phyloP scores from a whole-genome alignment of 2,329 filamentous ascomycete species.

The Chaetomium olivaceum region DNA sequence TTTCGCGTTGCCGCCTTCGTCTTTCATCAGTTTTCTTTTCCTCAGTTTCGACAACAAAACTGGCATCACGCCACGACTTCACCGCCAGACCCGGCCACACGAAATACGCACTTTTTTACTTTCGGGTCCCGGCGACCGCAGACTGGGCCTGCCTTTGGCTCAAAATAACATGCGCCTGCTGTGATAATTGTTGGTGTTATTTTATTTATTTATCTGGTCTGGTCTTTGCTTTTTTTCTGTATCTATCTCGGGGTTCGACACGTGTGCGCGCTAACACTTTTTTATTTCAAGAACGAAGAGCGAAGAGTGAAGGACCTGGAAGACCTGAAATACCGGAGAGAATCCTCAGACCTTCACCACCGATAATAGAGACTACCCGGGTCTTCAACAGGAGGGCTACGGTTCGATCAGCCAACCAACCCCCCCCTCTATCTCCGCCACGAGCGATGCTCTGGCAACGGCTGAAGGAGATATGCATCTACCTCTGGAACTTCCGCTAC shows the following conservation, averaged over 20 bases:
- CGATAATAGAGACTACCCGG: neutral
- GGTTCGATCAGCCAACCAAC: neutral
- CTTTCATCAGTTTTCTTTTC: neutral
- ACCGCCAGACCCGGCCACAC: neutral
- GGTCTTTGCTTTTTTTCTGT: neutral
- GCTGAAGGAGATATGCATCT: neutral
- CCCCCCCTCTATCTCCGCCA: neutral
- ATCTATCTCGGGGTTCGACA: neutral
- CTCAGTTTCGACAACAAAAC: neutral
- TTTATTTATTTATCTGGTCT: neutral
- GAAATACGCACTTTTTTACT: neutral
- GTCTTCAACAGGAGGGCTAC: neutral
- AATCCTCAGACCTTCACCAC: neutral
- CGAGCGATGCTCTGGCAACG: neutral
- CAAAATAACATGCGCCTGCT: neutral
- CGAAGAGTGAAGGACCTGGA: neutral
- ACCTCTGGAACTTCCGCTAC: slow-evolving; percentile 17
- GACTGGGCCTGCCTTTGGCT: neutral
- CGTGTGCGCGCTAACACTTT: neutral
- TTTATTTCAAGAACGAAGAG: neutral
- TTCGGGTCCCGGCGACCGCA: neutral
- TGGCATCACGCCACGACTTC: neutral
- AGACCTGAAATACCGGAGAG: neutral
- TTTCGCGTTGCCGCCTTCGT: neutral
- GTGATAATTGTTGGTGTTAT: neutral